Base-by-base conservation (phyloP, 257 asterid genomes). In the Nemophila menziesii region DNA sequence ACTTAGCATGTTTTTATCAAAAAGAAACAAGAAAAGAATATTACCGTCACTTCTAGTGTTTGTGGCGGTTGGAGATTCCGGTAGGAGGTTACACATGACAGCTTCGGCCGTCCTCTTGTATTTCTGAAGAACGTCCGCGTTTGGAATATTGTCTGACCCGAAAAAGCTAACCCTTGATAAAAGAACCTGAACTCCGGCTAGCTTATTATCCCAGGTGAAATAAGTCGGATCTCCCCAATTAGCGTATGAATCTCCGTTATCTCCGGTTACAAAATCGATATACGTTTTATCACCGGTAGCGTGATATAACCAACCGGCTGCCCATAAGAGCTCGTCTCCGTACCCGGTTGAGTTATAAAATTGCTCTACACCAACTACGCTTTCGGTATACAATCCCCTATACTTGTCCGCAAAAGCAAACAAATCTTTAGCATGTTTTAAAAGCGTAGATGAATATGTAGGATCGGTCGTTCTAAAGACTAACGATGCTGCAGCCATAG, bases 281-380 rank as follows among this genome's bases (percentile, higher is more conserved):
- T 81, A 89, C 8, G 68, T 15, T 14, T 54, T 49, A 5, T 84
- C 87, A 21, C 67, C 63, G 0, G 98, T 84, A 11, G 98, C 96
- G 40, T 89, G 96, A 27, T 78, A 84, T 16, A 84, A 83, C 98
- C 98, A 89, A 41, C 71, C 49, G 3, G 96, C 98, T 0, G 98
- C 98, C 98, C 98, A 89, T 69, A 89, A 20, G 40, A 84, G 94
- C 80, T 89, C 97, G 39, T 89, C 97, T 0, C 95, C 95, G 7
- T 71, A 87, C 22, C 92, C 93, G 0, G 92, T 83, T 3, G 97
- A 87, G 22, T 87, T 87, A 41, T 89, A 89, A 63, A 41, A 89
- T 0, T 62, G 70, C 38, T 40, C 61, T 1, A 84, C 92, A 39
- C 69, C 60, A 26, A 93, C 94, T 46, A 89, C 69, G 57, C 81